Percentiles rank a stretch among this genome's conserved stretches.
Evolutionary conservation across 768 basidiomycete genomes (phyloP).

Genomic region (Collybia mongolica): DNA sequence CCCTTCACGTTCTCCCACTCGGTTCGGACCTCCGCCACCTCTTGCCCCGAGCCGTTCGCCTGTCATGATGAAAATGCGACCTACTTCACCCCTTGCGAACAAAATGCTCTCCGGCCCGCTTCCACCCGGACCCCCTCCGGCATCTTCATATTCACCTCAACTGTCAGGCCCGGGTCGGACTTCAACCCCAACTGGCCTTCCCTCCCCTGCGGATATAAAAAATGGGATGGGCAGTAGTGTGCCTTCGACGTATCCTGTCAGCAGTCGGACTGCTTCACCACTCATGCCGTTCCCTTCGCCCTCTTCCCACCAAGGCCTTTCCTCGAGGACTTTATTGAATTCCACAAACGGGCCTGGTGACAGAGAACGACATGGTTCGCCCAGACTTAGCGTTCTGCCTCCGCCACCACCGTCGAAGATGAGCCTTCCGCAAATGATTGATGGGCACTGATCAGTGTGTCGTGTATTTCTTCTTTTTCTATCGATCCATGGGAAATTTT

Average conservation of each 20-base stretch:
- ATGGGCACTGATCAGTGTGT: slow-evolving; percentile 26
- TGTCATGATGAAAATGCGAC: slow-evolving; percentile 30
- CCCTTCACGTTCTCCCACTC: slow-evolving; percentile 23
- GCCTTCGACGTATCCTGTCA: slow-evolving; percentile 16
- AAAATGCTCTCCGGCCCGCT: slow-evolving; percentile 14
- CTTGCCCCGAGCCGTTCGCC: slow-evolving; percentile 23
- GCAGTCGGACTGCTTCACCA: slow-evolving; percentile 31
- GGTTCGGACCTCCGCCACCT: slow-evolving; percentile 19
- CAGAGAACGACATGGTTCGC: slow-evolving; percentile 14
- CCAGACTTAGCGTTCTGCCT: slow-evolving; percentile 23
- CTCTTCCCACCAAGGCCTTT: slow-evolving; percentile 12
- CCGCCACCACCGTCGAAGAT: slow-evolving; percentile 38
- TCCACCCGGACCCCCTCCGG: slow-evolving; percentile 10
- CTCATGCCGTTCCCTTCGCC: slow-evolving; percentile 23
- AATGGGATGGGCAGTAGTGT: slow-evolving; percentile 14
- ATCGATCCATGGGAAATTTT: too few species aligned
- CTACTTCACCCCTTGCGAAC: slow-evolving; percentile 26
- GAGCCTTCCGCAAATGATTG: slow-evolving; percentile 40
- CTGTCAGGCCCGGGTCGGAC: slow-evolving; percentile 21
- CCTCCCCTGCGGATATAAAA: slow-evolving; percentile 17
- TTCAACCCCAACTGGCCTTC: slow-evolving; percentile 22
- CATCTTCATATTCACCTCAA: slow-evolving; percentile 11
- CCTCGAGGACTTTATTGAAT: slow-evolving; percentile 11
- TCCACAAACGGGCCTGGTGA: slow-evolving; percentile 19
- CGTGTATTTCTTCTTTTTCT: too few species aligned